phyloP scores from a whole-genome alignment of 495 filamentous ascomycete genomes.

The Penicillium odoratum region DNA sequence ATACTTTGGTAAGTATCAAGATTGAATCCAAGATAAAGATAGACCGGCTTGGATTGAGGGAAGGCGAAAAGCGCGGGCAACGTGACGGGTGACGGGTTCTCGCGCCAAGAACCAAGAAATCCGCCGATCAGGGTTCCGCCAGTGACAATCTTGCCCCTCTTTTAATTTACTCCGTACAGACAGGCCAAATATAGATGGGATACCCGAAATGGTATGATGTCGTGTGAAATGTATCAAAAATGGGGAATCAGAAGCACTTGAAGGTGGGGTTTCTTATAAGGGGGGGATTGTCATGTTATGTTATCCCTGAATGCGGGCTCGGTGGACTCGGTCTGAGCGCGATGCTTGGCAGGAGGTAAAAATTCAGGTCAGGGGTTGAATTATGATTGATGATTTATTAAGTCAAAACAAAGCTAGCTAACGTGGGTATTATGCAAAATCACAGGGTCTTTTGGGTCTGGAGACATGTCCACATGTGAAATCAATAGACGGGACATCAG shows the following conservation, averaged over 20 bases:
- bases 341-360: slow-evolving; percentile 14
- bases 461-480: slow-evolving; percentile 22
- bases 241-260: not conserved
- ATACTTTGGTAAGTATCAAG: slow-evolving; percentile 1
- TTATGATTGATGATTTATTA: not conserved
- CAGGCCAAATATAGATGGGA: not conserved
- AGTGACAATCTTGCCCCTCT: not conserved
- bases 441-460: slow-evolving; percentile 22
- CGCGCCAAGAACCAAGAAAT: slow-evolving; percentile 6
- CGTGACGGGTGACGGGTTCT: slow-evolving; percentile 4
- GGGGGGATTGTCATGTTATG: slow-evolving; percentile 5
- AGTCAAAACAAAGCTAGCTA: slow-evolving; percentile 10
- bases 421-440: slow-evolving; percentile 34
- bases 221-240: slow-evolving; percentile 10
- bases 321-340: slow-evolving; percentile 9
- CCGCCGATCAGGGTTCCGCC: slow-evolving; percentile 3
- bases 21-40: not conserved
- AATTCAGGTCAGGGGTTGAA: not conserved
- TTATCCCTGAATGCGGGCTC: slow-evolving; percentile 15
- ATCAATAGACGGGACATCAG: slow-evolving; percentile 27
- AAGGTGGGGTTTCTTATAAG: slow-evolving; percentile 1
- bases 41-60: not conserved
- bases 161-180: not conserved
- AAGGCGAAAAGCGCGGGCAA: not conserved
- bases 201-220: not conserved